Conservation (phyloP, 345 rosid genomes). For the Eucalyptus rudis region DNA sequence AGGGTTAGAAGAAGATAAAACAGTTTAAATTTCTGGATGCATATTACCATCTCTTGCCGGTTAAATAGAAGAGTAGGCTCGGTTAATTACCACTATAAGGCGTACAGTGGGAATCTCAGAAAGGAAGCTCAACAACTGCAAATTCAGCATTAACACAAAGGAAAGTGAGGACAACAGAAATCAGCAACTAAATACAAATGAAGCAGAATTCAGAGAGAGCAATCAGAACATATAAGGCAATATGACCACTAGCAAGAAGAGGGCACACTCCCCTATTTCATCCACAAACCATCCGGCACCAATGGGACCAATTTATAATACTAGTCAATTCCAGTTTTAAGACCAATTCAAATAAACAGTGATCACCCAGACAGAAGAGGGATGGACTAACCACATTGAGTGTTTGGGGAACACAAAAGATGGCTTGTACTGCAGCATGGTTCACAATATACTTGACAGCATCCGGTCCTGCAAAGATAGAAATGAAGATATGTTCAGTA, state of each 20-base stretch:
- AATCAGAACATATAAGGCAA: background rate
- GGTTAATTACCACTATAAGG: conserved; percentile 71
- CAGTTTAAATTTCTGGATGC: background rate
- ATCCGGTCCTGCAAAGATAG: conserved; percentile 67
- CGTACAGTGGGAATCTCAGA: conserved; percentile 75
- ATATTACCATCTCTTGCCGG: background rate
- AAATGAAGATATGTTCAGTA: background rate
- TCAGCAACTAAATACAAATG: background rate
- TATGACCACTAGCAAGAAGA: background rate
- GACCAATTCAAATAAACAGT: background rate
- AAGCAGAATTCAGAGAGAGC: background rate
- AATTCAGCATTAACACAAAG: background rate
- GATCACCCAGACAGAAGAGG: background rate
- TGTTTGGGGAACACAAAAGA: conserved; percentile 85
- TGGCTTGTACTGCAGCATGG: conserved; percentile 74
- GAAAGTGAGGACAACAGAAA: background rate
- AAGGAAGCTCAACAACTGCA: conserved; percentile 76
- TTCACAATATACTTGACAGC: conserved; percentile 82
- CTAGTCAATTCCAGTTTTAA: background rate
- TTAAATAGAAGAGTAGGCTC: background rate
- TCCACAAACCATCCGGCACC: background rate
- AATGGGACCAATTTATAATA: background rate
- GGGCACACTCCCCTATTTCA: background rate
- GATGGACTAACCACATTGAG: conserved; percentile 48
- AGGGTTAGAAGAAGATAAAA: background rate